phyloP scores from a whole-genome alignment of 2,329 filamentous ascomycete species.

The Thelonectria olida region DNA sequence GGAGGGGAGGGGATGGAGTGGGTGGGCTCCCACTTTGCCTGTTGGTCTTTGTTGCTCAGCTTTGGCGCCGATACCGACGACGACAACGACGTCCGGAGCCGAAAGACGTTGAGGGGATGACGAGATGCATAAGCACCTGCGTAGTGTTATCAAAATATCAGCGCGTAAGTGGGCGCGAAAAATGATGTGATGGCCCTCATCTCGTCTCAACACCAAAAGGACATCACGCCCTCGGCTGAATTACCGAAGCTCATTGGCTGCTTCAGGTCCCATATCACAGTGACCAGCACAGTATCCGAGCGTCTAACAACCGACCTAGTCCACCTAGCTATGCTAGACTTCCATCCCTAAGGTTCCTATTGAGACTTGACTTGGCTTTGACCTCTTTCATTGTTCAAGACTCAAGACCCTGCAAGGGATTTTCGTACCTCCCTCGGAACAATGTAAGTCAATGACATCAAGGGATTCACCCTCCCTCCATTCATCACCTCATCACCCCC shows the following conservation, averaged over 20 bases:
- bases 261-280: not conserved
- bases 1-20: constrained; percentile 7
- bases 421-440: too few relatives aligned
- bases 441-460: not conserved
- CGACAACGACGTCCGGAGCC: not conserved
- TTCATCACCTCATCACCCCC: not conserved
- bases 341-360: not conserved
- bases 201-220: not conserved
- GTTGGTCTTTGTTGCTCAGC: constrained; percentile 1
- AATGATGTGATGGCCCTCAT: not conserved
- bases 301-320: constrained; percentile 5
- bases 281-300: constrained; percentile 3
- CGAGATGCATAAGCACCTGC: too few relatives aligned
- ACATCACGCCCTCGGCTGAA: not conserved
- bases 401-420: too few relatives aligned
- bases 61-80: constrained; percentile 3
- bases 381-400: too few relatives aligned
- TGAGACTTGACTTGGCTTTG: not conserved
- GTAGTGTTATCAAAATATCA: too few relatives aligned
- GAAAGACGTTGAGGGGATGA: not conserved
- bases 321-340: too few relatives aligned
- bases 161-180: not conserved
- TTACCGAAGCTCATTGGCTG: not conserved
- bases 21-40: constrained; percentile 2
- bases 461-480: not conserved